Conservation (phyloP, 441 rosid species). For the Erysimum cheiri region DNA sequence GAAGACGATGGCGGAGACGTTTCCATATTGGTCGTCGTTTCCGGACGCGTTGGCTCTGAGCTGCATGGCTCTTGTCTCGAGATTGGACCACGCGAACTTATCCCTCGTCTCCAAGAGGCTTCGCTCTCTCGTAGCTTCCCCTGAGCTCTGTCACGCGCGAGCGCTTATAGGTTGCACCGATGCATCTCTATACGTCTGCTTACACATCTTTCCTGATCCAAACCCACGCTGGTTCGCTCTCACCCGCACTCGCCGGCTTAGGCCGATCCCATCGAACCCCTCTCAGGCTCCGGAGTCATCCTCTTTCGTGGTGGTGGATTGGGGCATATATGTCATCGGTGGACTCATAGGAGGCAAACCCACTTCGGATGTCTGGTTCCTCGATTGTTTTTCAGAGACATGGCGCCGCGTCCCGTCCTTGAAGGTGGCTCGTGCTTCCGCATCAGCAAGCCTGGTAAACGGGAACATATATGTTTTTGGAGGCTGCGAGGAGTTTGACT, state of each 20-base stretch:
- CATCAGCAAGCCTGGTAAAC: background rate
- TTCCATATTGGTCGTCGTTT: background rate
- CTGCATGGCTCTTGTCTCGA: conserved; percentile 5
- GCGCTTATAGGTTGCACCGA: background rate
- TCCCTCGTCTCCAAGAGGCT: background rate
- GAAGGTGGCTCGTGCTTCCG: background rate
- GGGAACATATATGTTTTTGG: conserved; percentile 30
- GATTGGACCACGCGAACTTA: conserved; percentile 4
- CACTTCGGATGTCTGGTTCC: background rate
- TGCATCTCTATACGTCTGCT: conserved; percentile 1
- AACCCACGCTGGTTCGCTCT: conserved; percentile 10
- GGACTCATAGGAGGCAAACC: background rate
- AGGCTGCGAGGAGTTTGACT: background rate
- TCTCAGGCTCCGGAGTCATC: background rate
- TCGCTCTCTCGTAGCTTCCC: conserved; percentile 11
- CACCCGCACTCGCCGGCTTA: background rate
- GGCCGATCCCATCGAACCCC: background rate
- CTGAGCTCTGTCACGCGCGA: background rate
- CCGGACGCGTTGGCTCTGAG: background rate
- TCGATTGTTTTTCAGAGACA: background rate
- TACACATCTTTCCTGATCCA: background rate
- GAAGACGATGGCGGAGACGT: background rate
- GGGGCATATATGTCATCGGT: background rate
- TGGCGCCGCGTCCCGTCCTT: background rate
- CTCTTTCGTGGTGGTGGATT: background rate